phyloP scores from a whole-genome alignment of 2,329 filamentous ascomycete genomes.

The Colletotrichum tamarilloi region DNA sequence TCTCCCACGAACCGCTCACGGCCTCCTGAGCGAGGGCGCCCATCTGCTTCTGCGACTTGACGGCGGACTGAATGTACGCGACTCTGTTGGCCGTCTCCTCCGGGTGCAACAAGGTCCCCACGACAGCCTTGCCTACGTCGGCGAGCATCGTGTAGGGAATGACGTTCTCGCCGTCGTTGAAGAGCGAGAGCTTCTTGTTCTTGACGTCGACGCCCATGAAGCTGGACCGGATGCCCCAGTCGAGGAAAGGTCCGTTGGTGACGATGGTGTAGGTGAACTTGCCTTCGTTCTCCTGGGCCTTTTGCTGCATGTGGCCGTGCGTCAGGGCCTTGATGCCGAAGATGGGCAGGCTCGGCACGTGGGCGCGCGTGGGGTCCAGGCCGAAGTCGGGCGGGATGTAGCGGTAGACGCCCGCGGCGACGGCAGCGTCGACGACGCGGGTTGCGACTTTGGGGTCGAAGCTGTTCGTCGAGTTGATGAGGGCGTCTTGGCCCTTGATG shows the following conservation, averaged over 20 bases:
- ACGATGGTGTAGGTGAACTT: slow-evolving; percentile 44
- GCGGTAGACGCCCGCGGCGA: slow-evolving; percentile 69
- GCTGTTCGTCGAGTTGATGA: slow-evolving; percentile 52
- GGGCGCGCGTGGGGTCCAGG: slow-evolving; percentile 44
- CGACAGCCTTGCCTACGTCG: slow-evolving; percentile 42
- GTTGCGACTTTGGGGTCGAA: slow-evolving; percentile 56
- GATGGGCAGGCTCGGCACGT: slow-evolving; percentile 34
- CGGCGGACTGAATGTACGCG: slow-evolving; percentile 38
- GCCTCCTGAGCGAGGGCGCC: slow-evolving; percentile 36
- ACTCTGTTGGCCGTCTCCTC: slow-evolving; percentile 44
- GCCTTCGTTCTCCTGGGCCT: slow-evolving; percentile 37
- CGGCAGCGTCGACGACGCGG: slow-evolving; percentile 63
- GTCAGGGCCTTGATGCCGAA: slow-evolving; percentile 37
- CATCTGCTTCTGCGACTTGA: slow-evolving; percentile 41
- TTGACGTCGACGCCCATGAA: slow-evolving; percentile 41
- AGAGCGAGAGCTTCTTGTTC: slow-evolving; percentile 37
- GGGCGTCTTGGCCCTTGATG: slow-evolving; percentile 67
- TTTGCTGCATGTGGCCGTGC: slow-evolving; percentile 37
- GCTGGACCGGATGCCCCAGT: slow-evolving; percentile 40
- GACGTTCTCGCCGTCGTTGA: slow-evolving; percentile 41
- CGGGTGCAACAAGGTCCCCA: slow-evolving; percentile 40
- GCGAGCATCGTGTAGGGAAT: slow-evolving; percentile 40
- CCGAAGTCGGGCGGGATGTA: slow-evolving; percentile 72
- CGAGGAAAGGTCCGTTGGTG: slow-evolving; percentile 44
- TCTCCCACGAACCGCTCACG: slow-evolving; percentile 36